phyloP scores from a whole-genome alignment of 768 basidiomycete genomes.

The Auriculariales sp. region DNA sequence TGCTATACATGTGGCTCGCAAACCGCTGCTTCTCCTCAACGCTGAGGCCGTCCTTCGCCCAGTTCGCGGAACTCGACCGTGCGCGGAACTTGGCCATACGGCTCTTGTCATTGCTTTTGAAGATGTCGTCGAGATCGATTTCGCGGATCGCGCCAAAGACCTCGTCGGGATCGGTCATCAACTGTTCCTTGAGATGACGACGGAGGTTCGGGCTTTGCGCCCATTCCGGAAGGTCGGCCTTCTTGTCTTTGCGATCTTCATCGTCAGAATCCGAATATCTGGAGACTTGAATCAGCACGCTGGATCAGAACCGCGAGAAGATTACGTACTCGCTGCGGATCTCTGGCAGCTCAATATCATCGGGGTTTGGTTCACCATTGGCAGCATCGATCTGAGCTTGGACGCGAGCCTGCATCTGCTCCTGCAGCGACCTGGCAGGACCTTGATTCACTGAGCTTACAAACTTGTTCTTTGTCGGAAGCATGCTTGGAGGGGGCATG shows the following conservation, averaged over 20 bases:
- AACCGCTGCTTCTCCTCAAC: conserved; percentile 77
- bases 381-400: conserved; percentile 15
- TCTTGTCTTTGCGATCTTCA: conserved; percentile 58
- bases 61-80: conserved; percentile 88
- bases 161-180: conserved; percentile 77
- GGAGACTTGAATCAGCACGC: too few relatives aligned
- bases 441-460: neutral
- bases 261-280: conserved; percentile 95
- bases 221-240: conserved; percentile 74
- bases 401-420: conserved; percentile 39
- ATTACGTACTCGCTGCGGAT: conserved; percentile 95
- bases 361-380: conserved; percentile 18
- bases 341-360: conserved; percentile 74
- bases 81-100: conserved; percentile 73
- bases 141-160: conserved; percentile 85
- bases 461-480: conserved; percentile 1
- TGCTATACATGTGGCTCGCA: conserved; percentile 76
- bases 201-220: conserved; percentile 81
- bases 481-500: conserved; percentile 25
- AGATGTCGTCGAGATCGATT: conserved; percentile 86
- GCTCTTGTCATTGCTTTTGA: conserved; percentile 36
- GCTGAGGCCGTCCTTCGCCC: conserved; percentile 80
- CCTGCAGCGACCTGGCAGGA: conserved; percentile 22
- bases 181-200: conserved; percentile 67
- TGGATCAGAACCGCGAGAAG: too few relatives aligned